phyloP scores from a whole-genome alignment of 164 flowering plant species.

The Buxus sempervirens region DNA sequence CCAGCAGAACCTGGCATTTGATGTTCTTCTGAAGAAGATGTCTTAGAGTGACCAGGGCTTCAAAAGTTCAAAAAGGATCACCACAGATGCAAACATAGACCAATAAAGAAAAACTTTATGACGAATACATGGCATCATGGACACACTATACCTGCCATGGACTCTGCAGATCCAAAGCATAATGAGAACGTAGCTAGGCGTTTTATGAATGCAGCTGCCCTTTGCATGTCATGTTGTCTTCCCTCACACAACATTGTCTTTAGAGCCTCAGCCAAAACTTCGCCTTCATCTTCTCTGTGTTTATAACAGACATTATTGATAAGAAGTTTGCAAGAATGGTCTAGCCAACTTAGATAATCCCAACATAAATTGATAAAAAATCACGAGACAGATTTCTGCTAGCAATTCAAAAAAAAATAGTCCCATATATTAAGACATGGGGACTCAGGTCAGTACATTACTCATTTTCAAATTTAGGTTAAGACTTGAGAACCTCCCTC shows the following conservation, averaged over 20 bases:
- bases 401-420: too few relatives aligned
- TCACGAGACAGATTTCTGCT: too few relatives aligned
- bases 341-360: neutral
- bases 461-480: too few relatives aligned
- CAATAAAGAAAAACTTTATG: neutral
- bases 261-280: constrained; percentile 80
- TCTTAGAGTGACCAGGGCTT: constrained; percentile 82
- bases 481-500: too few relatives aligned
- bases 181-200: constrained; percentile 85
- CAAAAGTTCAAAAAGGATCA: constrained; percentile 16
- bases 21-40: constrained; percentile 81
- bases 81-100: neutral
- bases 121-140: neutral
- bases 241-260: constrained; percentile 91
- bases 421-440: too few relatives aligned
- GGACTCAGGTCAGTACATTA: too few relatives aligned
- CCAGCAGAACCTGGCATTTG: constrained; percentile 81
- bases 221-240: constrained; percentile 94
- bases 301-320: neutral
- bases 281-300: constrained; percentile 73
- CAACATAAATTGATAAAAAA: neutral
- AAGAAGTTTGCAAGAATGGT: neutral
- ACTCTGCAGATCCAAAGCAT: constrained; percentile 80
- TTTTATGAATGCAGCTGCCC: constrained; percentile 92
- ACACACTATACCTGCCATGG: constrained; percentile 67